Evolutionary conservation across 2,329 filamentous ascomycete genomes (phyloP).

Genomic region (Pestalotiopsis sp.): DNA sequence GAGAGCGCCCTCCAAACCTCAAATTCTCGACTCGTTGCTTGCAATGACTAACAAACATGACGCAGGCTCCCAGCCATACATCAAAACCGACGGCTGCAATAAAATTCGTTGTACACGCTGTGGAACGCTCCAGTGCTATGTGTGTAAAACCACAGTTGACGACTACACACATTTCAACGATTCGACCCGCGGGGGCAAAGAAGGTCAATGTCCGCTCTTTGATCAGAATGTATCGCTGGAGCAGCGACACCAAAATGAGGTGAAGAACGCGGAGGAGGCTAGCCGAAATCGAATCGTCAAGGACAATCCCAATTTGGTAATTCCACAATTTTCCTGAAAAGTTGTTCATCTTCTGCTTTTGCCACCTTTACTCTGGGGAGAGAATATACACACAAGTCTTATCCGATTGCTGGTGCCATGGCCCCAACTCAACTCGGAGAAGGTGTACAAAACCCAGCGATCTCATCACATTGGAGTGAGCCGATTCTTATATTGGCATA

Average conservation of each 20-base stretch:
- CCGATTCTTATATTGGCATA: not conserved
- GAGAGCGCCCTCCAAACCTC: conserved; percentile 19
- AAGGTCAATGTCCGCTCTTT: conserved; percentile 67
- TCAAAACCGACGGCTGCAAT: conserved; percentile 82
- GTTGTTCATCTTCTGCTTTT: not conserved
- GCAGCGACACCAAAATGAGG: conserved; percentile 64
- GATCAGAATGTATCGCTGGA: conserved; percentile 52
- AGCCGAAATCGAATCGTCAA: conserved; percentile 57
- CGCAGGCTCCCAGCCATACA: conserved; percentile 68
- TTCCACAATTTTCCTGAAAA: conserved; percentile 14
- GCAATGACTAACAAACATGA: not conserved
- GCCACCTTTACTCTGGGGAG: not conserved
- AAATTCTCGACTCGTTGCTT: not conserved
- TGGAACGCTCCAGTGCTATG: conserved; percentile 63
- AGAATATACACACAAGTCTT: not conserved
- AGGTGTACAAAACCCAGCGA: too few species aligned
- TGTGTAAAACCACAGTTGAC: conserved; percentile 66
- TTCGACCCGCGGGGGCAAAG: conserved; percentile 43
- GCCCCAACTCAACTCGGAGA: not conserved
- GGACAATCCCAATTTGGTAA: conserved; percentile 62
- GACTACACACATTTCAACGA: conserved; percentile 75
- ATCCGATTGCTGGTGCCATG: not conserved
- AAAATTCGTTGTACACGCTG: conserved; percentile 77
- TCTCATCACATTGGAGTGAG: not conserved
- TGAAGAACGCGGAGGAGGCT: conserved; percentile 61